Percentiles rank a stretch among this genome's conserved stretches.
Conservation (phyloP, 2,329 filamentous ascomycete genomes). For the Penicillium verrucosum region DNA sequence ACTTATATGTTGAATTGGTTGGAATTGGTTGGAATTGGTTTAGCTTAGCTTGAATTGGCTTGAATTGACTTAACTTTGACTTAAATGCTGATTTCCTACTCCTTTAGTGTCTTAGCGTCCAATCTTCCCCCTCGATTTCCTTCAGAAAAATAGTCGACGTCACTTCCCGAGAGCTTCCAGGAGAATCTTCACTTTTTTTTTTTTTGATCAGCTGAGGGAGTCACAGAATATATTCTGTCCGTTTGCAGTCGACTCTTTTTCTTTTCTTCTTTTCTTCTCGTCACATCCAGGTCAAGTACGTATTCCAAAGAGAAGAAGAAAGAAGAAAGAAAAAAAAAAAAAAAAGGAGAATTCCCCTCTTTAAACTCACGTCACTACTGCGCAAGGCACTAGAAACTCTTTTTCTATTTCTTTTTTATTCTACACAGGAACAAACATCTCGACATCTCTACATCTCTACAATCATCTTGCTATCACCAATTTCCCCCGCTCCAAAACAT, state of each 20-base stretch:
- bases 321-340: neutral
- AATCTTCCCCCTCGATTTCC: neutral
- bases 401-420: slow-evolving; percentile 5
- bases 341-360: neutral
- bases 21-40: slow-evolving; percentile 1
- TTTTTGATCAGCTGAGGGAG: neutral
- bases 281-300: neutral
- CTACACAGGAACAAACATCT: slow-evolving; percentile 14
- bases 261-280: neutral
- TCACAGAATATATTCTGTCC: slow-evolving; percentile 1
- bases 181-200: neutral
- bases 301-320: neutral
- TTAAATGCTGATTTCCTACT: neutral
- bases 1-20: no score
- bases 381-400: slow-evolving; percentile 23
- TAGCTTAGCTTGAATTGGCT: no score
- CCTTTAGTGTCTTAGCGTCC: neutral
- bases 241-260: slow-evolving; percentile 17
- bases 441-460: neutral
- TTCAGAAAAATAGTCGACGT: slow-evolving; percentile 10
- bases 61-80: no score
- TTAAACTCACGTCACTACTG: slow-evolving; percentile 34
- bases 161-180: slow-evolving; percentile 10
- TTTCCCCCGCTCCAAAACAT: slow-evolving; percentile 49
- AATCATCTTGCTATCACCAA: neutral